Evolutionary conservation across 2,329 filamentous ascomycete species (phyloP).

Genomic region (Trichoderma arundinaceum): DNA sequence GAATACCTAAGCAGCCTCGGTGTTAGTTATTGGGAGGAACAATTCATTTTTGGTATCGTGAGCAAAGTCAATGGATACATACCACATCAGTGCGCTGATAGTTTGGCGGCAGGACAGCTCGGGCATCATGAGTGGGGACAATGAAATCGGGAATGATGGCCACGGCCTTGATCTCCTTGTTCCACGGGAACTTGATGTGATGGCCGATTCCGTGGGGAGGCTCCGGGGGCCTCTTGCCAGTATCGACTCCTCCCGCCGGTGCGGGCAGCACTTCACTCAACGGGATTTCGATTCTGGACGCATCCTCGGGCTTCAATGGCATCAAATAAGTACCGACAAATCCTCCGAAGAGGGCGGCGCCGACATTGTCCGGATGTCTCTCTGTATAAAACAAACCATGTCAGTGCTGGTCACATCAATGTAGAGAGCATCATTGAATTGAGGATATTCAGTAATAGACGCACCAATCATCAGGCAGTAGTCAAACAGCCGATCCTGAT

Average conservation of each 20-base stretch:
- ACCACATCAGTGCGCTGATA: conserved; percentile 87
- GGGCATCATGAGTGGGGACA: conserved; percentile 89
- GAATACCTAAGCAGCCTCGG: conserved; percentile 67
- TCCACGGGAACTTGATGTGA: conserved; percentile 95
- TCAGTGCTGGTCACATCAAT: not conserved
- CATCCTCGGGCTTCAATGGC: conserved; percentile 86
- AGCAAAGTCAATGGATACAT: conserved; percentile 44
- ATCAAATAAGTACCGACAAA: conserved; percentile 97
- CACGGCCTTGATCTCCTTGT: conserved; percentile 92
- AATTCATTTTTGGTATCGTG: no score
- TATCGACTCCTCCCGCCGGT: conserved; percentile 89
- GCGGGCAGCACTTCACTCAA: conserved; percentile 90
- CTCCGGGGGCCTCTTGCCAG: conserved; percentile 81
- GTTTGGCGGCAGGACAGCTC: conserved; percentile 78
- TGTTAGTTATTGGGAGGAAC: not conserved
- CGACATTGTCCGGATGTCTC: conserved; percentile 92
- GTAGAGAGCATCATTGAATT: not conserved
- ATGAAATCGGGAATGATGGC: conserved; percentile 96
- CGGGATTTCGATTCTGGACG: conserved; percentile 89
- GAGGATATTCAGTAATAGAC: conserved; percentile 34
- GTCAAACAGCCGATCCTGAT: conserved; percentile 84
- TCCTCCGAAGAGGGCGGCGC: conserved; percentile 91
- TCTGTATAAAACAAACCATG: conserved; percentile 52
- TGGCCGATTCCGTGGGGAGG: conserved; percentile 94
- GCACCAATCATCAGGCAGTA: conserved; percentile 95